Percentiles rank a stretch among this genome's conserved stretches.
Evolutionary conservation across 2,329 filamentous ascomycete species (phyloP).

Genomic region (Metarhizium robertsii): DNA sequence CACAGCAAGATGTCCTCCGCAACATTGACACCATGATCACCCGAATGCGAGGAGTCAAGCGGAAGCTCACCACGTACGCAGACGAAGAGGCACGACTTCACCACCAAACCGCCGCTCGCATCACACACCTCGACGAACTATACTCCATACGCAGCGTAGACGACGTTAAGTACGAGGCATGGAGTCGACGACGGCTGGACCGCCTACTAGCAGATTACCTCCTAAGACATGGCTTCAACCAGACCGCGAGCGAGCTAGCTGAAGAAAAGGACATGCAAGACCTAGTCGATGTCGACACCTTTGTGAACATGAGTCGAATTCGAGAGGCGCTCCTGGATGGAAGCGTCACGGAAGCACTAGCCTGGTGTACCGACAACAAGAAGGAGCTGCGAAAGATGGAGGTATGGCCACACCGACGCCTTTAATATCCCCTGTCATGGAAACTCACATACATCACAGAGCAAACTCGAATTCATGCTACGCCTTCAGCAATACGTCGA

Average conservation of each 20-base stretch:
- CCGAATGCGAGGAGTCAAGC: slow-evolving; percentile 77
- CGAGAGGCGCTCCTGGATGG: slow-evolving; percentile 61
- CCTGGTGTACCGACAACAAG: slow-evolving; percentile 91
- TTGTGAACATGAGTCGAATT: slow-evolving; percentile 72
- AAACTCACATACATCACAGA: slow-evolving; percentile 33
- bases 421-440: slow-evolving; percentile 1
- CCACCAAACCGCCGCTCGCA: slow-evolving; percentile 63
- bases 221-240: slow-evolving; percentile 70
- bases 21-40: slow-evolving; percentile 77
- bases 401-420: slow-evolving; percentile 32
- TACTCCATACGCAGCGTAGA: slow-evolving; percentile 72
- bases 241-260: slow-evolving; percentile 68
- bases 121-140: slow-evolving; percentile 72
- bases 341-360: slow-evolving; percentile 68
- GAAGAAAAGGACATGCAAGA: slow-evolving; percentile 66
- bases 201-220: slow-evolving; percentile 88
- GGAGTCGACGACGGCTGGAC: slow-evolving; percentile 75
- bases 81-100: slow-evolving; percentile 75
- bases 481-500: slow-evolving; percentile 94
- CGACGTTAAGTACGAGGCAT: slow-evolving; percentile 88
- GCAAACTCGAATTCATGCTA: slow-evolving; percentile 84
- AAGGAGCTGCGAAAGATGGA: slow-evolving; percentile 83
- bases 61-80: slow-evolving; percentile 70
- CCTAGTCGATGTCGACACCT: slow-evolving; percentile 82
- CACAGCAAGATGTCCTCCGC: slow-evolving; percentile 63